Evolutionary conservation across 148 eudicot species (phyloP), one percentile per base, ranked within the genome.

Genomic region (Rhododendron henanense): DNA sequence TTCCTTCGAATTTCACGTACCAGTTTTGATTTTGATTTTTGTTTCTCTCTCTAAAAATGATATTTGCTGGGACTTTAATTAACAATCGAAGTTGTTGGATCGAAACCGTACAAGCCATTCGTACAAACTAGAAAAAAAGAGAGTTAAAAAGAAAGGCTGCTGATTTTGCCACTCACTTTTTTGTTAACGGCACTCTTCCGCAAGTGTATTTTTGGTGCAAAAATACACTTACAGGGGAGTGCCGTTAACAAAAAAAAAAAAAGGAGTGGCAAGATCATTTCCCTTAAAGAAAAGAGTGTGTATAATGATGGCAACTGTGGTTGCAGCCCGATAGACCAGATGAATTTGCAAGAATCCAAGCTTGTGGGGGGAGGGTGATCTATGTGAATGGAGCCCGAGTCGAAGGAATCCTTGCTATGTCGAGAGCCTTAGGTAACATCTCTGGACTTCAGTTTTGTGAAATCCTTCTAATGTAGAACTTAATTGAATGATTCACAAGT

Each of bases 391-490:
- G 88, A 51, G 85, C 92, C 51, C 90, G 92, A 79, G 93, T 91
- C 59, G 86, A 90, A 84, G 93, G 92, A 67, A 83, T 90, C 19
- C 91, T 91, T 25, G 92, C 90, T 1, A 88, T 91, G 90, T 90
- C 93, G 16, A 88, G 91, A 23, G 90, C 92, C 78, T 81, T 91
- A 86, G 93, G 93, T 90, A 83, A 82, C 79, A 9, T 21, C 59
- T 53, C 51, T 11, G 0, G n/a, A 51, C 13, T 81, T 55, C 19
- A 81, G 2, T 35, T 41, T 39, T 35, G 45, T 53, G 53, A 11
- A 18, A 33, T 39, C n/a, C 55, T 81, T 28, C 83, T 16, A n/a
- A 23, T 23, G 37, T 41, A 45, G 55, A 47, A 77, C 10, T 79
- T 41, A 41, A 41, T 41, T 82, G 47, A 82, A 16, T 57, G 31